Percentiles rank a stretch among this genome's conserved stretches.
Evolutionary conservation across 2,329 filamentous ascomycete species (phyloP).

Genomic region (Curvularia sp.): DNA sequence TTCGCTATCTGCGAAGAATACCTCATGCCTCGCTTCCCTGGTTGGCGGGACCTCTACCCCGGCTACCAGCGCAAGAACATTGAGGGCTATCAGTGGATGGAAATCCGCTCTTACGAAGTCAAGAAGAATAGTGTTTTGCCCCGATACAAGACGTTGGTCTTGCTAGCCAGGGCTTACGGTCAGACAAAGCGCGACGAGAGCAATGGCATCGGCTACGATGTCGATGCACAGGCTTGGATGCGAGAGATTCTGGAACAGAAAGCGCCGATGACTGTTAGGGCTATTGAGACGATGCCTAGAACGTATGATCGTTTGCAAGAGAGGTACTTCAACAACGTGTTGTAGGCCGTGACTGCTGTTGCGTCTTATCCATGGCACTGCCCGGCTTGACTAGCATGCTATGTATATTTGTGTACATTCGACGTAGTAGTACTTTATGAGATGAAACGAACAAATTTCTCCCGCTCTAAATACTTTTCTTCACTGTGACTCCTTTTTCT

Average conservation of each 20-base stretch:
- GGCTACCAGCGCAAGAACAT: conserved; percentile 34
- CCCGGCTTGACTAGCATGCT: neutral
- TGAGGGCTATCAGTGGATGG: conserved; percentile 39
- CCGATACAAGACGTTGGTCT: conserved; percentile 54
- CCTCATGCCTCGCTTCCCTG: conserved; percentile 80
- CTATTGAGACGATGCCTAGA: conserved; percentile 56
- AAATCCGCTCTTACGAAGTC: conserved; percentile 38
- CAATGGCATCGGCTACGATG: conserved; percentile 37
- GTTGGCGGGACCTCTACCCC: conserved; percentile 63
- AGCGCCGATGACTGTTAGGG: conserved; percentile 52
- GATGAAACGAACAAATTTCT: neutral
- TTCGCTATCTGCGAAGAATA: conserved; percentile 77
- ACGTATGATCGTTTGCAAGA: conserved; percentile 45
- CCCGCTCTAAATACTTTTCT: neutral
- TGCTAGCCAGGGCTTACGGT: conserved; percentile 50
- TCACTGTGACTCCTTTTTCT: neutral
- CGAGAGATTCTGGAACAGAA: conserved; percentile 42
- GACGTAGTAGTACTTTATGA: conserved; percentile 2
- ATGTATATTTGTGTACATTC: neutral
- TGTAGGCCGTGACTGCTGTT: conserved; percentile 2
- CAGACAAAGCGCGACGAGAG: conserved; percentile 47
- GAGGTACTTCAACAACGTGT: conserved; percentile 29
- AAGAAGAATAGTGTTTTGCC: conserved; percentile 45
- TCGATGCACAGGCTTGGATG: conserved; percentile 27
- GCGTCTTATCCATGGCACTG: neutral